Conservation (phyloP, 2,329 filamentous ascomycete species). For the Lasiodiplodia citricola region DNA sequence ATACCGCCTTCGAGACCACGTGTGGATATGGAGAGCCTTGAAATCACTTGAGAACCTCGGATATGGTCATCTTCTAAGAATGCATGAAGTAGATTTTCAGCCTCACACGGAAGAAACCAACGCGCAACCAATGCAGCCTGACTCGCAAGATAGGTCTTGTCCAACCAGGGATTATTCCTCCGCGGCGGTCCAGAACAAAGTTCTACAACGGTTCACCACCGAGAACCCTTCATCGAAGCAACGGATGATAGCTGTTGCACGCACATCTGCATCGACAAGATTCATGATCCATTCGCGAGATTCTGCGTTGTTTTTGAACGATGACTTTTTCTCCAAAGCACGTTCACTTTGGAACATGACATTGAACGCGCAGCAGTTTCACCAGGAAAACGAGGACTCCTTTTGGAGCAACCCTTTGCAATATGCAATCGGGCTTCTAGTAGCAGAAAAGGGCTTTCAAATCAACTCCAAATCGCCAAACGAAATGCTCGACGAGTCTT, state of each 20-base stretch:
- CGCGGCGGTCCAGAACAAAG: not conserved
- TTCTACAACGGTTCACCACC: not conserved
- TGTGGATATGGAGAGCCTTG: conserved; percentile 21
- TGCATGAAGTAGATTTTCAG: no score
- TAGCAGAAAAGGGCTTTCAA: not conserved
- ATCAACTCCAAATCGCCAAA: not conserved
- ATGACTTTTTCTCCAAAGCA: not conserved
- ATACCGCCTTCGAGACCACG: conserved; percentile 12
- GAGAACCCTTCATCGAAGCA: not conserved
- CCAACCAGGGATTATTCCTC: not conserved
- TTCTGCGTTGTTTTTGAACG: conserved; percentile 14
- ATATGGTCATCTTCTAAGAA: no score
- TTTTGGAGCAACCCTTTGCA: conserved; percentile 9
- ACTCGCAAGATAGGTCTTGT: not conserved
- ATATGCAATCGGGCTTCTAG: conserved; percentile 2
- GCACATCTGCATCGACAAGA: conserved; percentile 6
- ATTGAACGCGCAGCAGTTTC: not conserved
- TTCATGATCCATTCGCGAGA: conserved; percentile 27
- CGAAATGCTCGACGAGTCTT: not conserved
- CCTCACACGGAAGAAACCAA: no score
- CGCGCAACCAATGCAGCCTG: no score
- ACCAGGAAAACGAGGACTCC: conserved; percentile 4
- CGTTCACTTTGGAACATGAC: not conserved
- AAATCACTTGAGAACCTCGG: not conserved
- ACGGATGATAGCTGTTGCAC: conserved; percentile 23